Conservation (phyloP, 768 basidiomycete genomes). For the Tricholoma sp. region DNA sequence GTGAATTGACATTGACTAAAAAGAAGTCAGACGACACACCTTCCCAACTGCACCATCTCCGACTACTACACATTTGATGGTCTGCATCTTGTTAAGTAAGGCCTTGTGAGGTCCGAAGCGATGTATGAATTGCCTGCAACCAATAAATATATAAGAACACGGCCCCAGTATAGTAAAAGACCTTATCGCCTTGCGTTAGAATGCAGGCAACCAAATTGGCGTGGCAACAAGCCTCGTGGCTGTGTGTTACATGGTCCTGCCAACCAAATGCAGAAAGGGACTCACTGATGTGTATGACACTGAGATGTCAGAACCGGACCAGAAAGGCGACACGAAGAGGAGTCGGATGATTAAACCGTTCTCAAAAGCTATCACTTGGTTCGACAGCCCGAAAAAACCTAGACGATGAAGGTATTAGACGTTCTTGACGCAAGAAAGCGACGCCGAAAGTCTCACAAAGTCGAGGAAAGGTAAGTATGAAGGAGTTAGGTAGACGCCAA, state of each 20-base stretch:
- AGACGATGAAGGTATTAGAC: conserved; percentile 5
- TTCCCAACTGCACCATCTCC: conserved; percentile 98
- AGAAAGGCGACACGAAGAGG: conserved; percentile 18
- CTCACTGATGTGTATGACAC: conserved; percentile 16
- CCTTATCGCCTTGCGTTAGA: conserved; percentile 24
- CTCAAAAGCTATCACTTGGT: conserved; percentile 21
- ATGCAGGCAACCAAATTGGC: conserved; percentile 22
- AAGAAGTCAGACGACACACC: conserved; percentile 44
- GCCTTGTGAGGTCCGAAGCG: conserved; percentile 12
- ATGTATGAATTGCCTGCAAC: conserved; percentile 9
- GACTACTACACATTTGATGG: conserved; percentile 96
- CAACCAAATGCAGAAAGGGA: conserved; percentile 8
- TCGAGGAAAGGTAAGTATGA: conserved; percentile 16
- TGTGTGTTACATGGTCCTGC: conserved; percentile 16
- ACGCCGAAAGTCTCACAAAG: conserved; percentile 13
- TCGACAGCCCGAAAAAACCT: conserved; percentile 21
- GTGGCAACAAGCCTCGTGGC: conserved; percentile 42
- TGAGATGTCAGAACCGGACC: conserved; percentile 16
- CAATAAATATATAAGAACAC: conserved; percentile 14
- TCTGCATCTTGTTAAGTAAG: conserved; percentile 64
- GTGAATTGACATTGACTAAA: conserved; percentile 2
- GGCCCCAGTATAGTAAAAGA: conserved; percentile 10
- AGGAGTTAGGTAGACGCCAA: conserved; percentile 19
- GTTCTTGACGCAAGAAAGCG: neutral
- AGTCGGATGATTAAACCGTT: conserved; percentile 27